Percentiles rank a stretch among this genome's conserved stretches.
These are phyloP conservation scores for Yamadazyma spencermartinsiae DNA, from an alignment of 1,139 yeast species.

Conservation along the genomic window DNA sequence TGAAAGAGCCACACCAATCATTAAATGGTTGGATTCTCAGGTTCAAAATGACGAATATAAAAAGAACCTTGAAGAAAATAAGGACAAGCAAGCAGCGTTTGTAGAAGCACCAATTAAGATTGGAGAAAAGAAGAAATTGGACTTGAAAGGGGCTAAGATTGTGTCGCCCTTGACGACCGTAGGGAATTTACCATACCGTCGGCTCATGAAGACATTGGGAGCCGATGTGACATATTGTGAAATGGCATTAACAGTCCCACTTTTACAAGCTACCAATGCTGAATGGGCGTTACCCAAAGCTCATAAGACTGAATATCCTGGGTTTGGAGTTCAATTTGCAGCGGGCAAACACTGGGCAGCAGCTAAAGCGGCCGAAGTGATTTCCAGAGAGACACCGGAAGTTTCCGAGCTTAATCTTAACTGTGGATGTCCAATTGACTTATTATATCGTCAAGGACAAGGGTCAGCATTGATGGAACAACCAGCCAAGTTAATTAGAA, in stretches of 20 bases:
- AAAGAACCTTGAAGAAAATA: conserved; percentile 34
- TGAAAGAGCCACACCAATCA: conserved; percentile 53
- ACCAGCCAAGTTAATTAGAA: conserved; percentile 76
- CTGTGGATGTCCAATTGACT: conserved; percentile 97
- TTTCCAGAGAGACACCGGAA: conserved; percentile 53
- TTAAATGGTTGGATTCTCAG: conserved; percentile 53
- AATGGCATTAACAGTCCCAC: conserved; percentile 88
- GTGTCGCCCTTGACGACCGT: conserved; percentile 96
- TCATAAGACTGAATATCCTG: conserved; percentile 77
- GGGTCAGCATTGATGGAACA: conserved; percentile 93
- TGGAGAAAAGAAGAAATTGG: conserved; percentile 75
- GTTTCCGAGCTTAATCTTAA: conserved; percentile 84
- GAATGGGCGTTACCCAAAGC: conserved; percentile 99
- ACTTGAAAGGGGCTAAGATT: conserved; percentile 73
- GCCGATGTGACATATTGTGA: conserved; percentile 94
- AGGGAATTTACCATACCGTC: conserved; percentile 92
- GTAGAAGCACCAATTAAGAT: conserved; percentile 77
- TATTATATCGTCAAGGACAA: conserved; percentile 88
- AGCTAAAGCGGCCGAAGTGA: conserved; percentile 82
- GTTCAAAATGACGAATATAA: conserved; percentile 40
- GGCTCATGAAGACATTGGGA: conserved; percentile 87
- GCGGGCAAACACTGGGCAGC: conserved; percentile 93
- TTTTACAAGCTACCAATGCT: conserved; percentile 84
- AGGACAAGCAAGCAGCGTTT: conserved; percentile 44
- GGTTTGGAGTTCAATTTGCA: conserved; percentile 93